Evolutionary conservation across 139 green algal genomes (phyloP), one percentile per base, ranked within the genome.

Genomic region (Coelastrella sp.): DNA sequence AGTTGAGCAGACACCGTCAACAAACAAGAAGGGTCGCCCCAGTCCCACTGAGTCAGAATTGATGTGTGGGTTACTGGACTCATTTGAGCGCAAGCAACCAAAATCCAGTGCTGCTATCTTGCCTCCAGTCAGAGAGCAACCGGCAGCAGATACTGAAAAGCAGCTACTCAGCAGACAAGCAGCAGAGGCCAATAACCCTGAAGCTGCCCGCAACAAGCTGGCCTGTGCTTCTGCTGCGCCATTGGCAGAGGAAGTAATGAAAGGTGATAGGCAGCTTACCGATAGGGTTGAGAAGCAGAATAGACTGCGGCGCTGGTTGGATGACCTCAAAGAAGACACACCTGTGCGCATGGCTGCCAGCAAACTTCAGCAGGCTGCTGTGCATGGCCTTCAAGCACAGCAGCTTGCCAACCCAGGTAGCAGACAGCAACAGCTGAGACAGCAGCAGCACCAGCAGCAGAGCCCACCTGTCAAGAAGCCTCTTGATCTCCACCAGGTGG

Each of bases 51-150:
- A 84, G 23, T 64, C 53, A 21, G 78, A 84, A 7, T 32, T 66
- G 21, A 25, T 74, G 78, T 75, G 60, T 84, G 78, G 60, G 7
- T 37, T 75, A 30, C 15, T 84, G 78, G 78, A 60, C 25, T 84
- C 78, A 0, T 62, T 51, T 34, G 78, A 84, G 7, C 78, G 78
- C 15, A 74, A 75, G 77, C 57, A 84, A 25, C n/a, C 59, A n/a
- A 76, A 23, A 32, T 43, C 60, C 43, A 53, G 40, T 38, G n/a
- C n/a, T n/a, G n/a, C n/a, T n/a, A n/a, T n/a, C n/a, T n/a, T n/a
- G n/a, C n/a, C n/a, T n/a, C n/a, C n/a, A n/a, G n/a, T n/a, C n/a
- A n/a, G n/a, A n/a, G n/a, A n/a, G n/a, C n/a, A n/a, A n/a, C n/a
- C n/a, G n/a, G n/a, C n/a, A n/a, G n/a, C n/a, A n/a, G n/a, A n/a